phyloP scores from a whole-genome alignment of 1,139 yeast species.

The Scheffersomyces insectosa region DNA sequence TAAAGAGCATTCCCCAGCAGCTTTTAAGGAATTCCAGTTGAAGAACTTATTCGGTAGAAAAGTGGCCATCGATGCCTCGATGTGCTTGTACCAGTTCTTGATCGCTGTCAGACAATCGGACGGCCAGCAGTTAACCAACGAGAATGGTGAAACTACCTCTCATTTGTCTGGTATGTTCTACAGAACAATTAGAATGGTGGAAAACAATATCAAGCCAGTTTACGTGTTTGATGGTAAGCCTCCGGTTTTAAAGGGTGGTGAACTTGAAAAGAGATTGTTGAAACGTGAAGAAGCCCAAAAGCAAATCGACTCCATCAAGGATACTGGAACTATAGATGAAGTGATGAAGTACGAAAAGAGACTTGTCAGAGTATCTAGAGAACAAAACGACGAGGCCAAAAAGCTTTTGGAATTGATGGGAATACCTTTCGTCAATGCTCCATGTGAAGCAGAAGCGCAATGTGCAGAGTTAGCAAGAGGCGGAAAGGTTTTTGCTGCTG shows the following conservation, averaged over 20 bases:
- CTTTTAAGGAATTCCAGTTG: slow-evolving; percentile 77
- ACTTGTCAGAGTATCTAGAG: slow-evolving; percentile 81
- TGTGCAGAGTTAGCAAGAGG: slow-evolving; percentile 90
- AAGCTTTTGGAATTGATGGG: slow-evolving; percentile 84
- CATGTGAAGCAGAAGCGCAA: slow-evolving; percentile 98
- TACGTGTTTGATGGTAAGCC: slow-evolving; percentile 98
- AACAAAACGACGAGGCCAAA: slow-evolving; percentile 94
- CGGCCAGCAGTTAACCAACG: slow-evolving; percentile 90
- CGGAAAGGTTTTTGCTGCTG: slow-evolving; percentile 94
- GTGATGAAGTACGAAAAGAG: slow-evolving; percentile 78
- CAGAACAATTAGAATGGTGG: slow-evolving; percentile 85
- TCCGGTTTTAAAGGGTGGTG: slow-evolving; percentile 89
- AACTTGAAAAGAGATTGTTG: slow-evolving; percentile 79
- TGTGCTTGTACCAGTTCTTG: slow-evolving; percentile 91
- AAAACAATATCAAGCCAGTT: slow-evolving; percentile 90
- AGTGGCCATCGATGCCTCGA: slow-evolving; percentile 88
- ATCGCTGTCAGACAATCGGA: slow-evolving; percentile 96
- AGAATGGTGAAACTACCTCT: slow-evolving; percentile 90
- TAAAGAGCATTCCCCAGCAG: slow-evolving; percentile 85
- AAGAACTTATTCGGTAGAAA: slow-evolving; percentile 88
- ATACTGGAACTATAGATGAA: slow-evolving; percentile 78
- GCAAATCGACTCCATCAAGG: slow-evolving; percentile 70
- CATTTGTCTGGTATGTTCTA: slow-evolving; percentile 96
- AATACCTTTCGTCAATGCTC: slow-evolving; percentile 88
- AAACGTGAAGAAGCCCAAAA: slow-evolving; percentile 83